Evolutionary conservation across 31 red algal genomes (phyloP), one percentile per base, ranked within the genome.

Genomic region (Odonthalia washingtoniensis): DNA sequence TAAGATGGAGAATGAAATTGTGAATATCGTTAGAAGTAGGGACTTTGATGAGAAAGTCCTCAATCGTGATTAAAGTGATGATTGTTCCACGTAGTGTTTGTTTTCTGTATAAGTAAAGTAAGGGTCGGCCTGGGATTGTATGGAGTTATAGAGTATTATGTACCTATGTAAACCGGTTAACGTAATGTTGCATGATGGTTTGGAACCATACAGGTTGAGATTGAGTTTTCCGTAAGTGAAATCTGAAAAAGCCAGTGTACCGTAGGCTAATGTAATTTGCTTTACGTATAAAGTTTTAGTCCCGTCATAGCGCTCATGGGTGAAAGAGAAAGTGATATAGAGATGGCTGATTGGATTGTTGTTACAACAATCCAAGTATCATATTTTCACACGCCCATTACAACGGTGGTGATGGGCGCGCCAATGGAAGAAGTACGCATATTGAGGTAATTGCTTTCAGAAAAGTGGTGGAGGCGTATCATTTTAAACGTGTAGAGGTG

Each of bases 211-310:
- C n/a, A n/a, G n/a, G n/a, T n/a, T n/a, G n/a, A n/a, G n/a, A n/a
- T n/a, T n/a, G n/a, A n/a, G n/a, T n/a, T n/a, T n/a, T n/a, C n/a
- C n/a, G n/a, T n/a, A n/a, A n/a, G n/a, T n/a, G n/a, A n/a, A n/a
- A n/a, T n/a, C n/a, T n/a, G 31, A 17, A 31, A 63, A 70, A 6
- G 26, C 45, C 21, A 43, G 37, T 40, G 80, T 65, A 4, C 36
- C 80, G 38, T 84, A 30, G 40, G 70, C 67, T 40, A 31, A 18
- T 9, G 80, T 60, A 43, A 67, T 53, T 72, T 84, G 65, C 4
- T 5, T 2, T 2, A 84, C 38, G 21, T 70, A 69, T 24, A 84
- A 26, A 12, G 40, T 60, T 14, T 84, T 84, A 34, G 21, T 14
- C 32, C 70, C 2, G 36, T 43, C 6, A n/a, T 84, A 70, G 2